Conservation (phyloP, 495 filamentous ascomycete genomes). For the Platismatia glauca region DNA sequence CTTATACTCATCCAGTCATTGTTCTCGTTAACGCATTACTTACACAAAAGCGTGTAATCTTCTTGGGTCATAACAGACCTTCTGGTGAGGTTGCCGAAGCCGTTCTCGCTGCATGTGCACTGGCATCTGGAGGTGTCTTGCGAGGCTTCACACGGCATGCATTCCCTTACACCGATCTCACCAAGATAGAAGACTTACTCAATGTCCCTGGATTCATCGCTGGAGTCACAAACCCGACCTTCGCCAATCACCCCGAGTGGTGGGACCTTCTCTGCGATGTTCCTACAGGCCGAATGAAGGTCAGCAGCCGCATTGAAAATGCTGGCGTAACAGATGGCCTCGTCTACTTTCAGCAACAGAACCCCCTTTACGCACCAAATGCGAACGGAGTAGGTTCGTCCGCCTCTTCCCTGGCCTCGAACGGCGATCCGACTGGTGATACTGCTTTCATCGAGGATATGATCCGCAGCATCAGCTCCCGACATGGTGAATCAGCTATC, state of each 20-base stretch:
- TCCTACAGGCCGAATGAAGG: constrained; percentile 85
- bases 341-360: constrained; percentile 76
- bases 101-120: constrained; percentile 83
- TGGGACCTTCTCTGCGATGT: constrained; percentile 97
- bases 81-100: constrained; percentile 93
- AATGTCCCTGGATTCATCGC: constrained; percentile 96
- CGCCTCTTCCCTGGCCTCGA: constrained; percentile 34
- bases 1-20: constrained; percentile 49
- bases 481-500: constrained; percentile 84
- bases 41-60: constrained; percentile 93
- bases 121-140: constrained; percentile 91
- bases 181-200: constrained; percentile 92
- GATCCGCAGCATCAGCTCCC: constrained; percentile 66
- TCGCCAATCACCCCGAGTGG: constrained; percentile 92
- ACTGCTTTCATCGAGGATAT: constrained; percentile 82
- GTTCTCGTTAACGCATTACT: constrained; percentile 57
- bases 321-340: constrained; percentile 74
- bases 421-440: constrained; percentile 75
- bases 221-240: constrained; percentile 93
- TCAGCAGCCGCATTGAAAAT: constrained; percentile 69
- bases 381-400: constrained; percentile 22
- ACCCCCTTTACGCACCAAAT: constrained; percentile 44
- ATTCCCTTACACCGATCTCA: constrained; percentile 96
- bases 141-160: constrained; percentile 94
- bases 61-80: constrained; percentile 88